Base-by-base conservation (phyloP, 2,329 filamentous ascomycete species). In the Acrocalymma vagum region DNA sequence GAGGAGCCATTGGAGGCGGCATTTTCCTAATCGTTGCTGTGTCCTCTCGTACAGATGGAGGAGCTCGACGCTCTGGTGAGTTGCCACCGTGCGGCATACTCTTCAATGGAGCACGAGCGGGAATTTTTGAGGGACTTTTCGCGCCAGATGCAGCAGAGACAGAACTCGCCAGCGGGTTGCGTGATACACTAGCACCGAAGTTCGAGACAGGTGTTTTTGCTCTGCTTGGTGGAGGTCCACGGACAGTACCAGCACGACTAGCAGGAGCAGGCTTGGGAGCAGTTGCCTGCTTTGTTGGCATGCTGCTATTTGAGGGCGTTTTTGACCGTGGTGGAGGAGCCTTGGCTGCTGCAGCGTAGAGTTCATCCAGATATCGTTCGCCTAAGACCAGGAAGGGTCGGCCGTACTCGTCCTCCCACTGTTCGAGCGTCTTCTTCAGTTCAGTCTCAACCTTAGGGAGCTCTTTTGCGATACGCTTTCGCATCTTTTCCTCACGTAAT, bases 401-500 rank as follows among this genome's bases (percentile, higher is more conserved):
- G 3, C 91, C 93, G 67, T 93, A 96, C 63, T 97, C 94, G 37
- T 95, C 87, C 67, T 99, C 94, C 85, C 90, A 99, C 29, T 80
- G 75, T 65, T 93, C 88, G 18, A 99, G 79, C n/a, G 82, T 79
- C 67, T 86, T 93, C 52, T 83, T 82, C 43, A 99, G 74, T n/a
- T 97, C 91, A 1, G 80, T 81, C 42, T 93, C 86, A 28, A 99
- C 80, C 75, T 95, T 97, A 40, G 94, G 94, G 20, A 99, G 77
- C 64, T 99, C 94, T 71, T 97, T 99, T 17, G 92, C 82, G 48
- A 99, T 96, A 42, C 92, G 83, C 81, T 99, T 99, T 45, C 94
- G 85, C 90, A 96, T 95, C 80, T 97, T 99, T 74, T 99, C 94
- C 66, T 99, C 94, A 20, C 94, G 83, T 36, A 99, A 78, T 11